Evolutionary conservation across 1,139 yeast genomes (phyloP).

Genomic region (Lodderomyces elongisporus): DNA sequence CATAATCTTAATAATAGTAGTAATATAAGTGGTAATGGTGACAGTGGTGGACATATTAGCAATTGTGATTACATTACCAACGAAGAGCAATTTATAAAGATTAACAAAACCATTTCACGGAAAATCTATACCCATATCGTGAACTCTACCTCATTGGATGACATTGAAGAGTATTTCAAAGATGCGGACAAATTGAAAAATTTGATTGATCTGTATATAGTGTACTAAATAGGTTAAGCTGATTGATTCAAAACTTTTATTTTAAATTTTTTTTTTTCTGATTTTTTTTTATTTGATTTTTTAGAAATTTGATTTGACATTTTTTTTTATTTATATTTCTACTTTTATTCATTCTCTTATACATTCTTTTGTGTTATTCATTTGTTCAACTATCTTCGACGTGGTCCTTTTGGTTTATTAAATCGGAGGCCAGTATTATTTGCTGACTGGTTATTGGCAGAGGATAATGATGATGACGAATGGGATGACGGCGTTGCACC

Average conservation of each 20-base stretch:
- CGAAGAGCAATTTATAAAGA: slow-evolving; percentile 31
- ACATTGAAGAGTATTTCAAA: slow-evolving; percentile 13
- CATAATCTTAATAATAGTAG: too few species aligned
- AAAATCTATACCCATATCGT: slow-evolving; percentile 36
- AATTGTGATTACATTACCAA: slow-evolving; percentile 11
- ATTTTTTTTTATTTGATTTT: too few species aligned
- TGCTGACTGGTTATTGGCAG: not conserved
- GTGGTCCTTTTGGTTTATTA: slow-evolving; percentile 54
- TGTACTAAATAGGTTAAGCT: slow-evolving; percentile 6
- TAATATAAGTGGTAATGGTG: too few species aligned
- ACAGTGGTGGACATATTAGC: not conserved
- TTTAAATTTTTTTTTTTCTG: too few species aligned
- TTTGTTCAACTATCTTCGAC: slow-evolving; percentile 42
- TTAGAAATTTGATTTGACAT: too few species aligned
- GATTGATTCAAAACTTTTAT: not conserved
- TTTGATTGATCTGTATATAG: slow-evolving; percentile 22
- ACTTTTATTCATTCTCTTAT: too few species aligned
- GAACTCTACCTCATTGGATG: slow-evolving; percentile 1
- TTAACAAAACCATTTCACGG: slow-evolving; percentile 39
- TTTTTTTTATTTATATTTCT: too few species aligned
- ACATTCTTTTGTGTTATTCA: too few species aligned
- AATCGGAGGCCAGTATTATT: slow-evolving; percentile 30
- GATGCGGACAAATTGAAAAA: slow-evolving; percentile 16
- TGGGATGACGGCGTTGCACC: slow-evolving; percentile 4
- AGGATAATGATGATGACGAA: slow-evolving; percentile 9